phyloP scores from a whole-genome alignment of 2,329 filamentous ascomycete genomes.

The Diaporthe nobilis region DNA sequence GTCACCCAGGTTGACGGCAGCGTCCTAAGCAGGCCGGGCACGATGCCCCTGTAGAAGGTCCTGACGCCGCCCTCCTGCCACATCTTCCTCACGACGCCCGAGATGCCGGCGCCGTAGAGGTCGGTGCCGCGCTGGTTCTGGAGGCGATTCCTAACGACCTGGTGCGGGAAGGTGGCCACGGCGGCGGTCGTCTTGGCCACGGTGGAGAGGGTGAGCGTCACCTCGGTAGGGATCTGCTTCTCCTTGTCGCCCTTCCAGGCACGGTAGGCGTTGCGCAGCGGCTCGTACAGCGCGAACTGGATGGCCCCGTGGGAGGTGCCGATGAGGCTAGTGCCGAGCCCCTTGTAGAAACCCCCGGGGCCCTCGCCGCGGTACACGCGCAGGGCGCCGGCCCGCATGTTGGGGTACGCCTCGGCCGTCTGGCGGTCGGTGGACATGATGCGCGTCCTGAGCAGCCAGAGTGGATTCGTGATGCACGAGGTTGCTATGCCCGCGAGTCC shows the following conservation, averaged over 20 bases:
- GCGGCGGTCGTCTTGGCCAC: conserved; percentile 89
- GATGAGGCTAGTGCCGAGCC: conserved; percentile 84
- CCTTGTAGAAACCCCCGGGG: conserved; percentile 85
- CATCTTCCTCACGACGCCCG: conserved; percentile 80
- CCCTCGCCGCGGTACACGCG: conserved; percentile 82
- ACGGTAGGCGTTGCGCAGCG: conserved; percentile 70
- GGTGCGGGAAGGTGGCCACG: conserved; percentile 93
- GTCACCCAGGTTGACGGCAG: conserved; percentile 96
- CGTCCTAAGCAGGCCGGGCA: conserved; percentile 90
- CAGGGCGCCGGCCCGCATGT: conserved; percentile 78
- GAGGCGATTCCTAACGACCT: conserved; percentile 88
- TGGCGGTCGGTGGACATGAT: conserved; percentile 90
- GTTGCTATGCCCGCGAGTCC: conserved; percentile 80
- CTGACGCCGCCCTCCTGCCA: conserved; percentile 83
- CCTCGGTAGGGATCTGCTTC: conserved; percentile 73
- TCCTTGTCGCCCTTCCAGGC: conserved; percentile 50
- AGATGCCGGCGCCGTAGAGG: conserved; percentile 78
- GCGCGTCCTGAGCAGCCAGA: conserved; percentile 98
- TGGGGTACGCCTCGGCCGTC: conserved; percentile 83
- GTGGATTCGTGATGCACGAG: conserved; percentile 88
- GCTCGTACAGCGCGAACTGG: conserved; percentile 96
- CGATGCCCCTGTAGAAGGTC: conserved; percentile 93
- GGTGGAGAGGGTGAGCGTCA: conserved; percentile 86
- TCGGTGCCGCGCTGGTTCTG: conserved; percentile 89
- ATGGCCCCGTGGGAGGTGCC: conserved; percentile 94